Conservation (phyloP, 495 filamentous ascomycete genomes). For the Parathielavia hyrcaniae region DNA sequence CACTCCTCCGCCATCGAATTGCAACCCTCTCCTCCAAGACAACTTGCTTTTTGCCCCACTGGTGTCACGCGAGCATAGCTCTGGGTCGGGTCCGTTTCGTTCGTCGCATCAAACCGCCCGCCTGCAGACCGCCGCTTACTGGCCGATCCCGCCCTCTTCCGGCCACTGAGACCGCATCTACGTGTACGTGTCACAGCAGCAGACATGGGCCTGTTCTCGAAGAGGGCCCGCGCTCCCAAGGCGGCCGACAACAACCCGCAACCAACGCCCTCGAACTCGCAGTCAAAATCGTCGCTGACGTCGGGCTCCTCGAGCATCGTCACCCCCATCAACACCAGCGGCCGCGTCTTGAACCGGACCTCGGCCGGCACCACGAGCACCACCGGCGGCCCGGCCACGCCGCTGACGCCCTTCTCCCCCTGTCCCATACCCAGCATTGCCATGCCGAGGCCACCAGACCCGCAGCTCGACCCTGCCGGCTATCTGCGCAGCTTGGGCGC, state of each 20-base stretch:
- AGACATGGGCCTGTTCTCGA: constrained; percentile 49
- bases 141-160: constrained; percentile 17
- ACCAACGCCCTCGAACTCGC: constrained; percentile 27
- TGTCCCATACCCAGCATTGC: constrained; percentile 48
- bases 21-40: constrained; percentile 1
- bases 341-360: constrained; percentile 34
- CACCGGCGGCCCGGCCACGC: constrained; percentile 36
- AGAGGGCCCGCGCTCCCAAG: constrained; percentile 45
- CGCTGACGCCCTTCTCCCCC: constrained; percentile 41
- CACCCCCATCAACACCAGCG: constrained; percentile 27
- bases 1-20: constrained; percentile 9
- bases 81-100: too few species aligned
- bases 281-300: constrained; percentile 34
- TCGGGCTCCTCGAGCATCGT: constrained; percentile 34
- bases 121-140: constrained; percentile 19
- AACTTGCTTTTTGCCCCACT: constrained; percentile 15
- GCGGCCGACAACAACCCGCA: constrained; percentile 26
- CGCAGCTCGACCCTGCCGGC: constrained; percentile 79
- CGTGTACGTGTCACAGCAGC: constrained; percentile 12
- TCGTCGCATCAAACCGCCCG: constrained; percentile 15
- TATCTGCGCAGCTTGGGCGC: constrained; percentile 89
- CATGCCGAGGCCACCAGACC: constrained; percentile 81
- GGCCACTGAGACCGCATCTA: constrained; percentile 15
- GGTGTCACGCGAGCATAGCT: constrained; percentile 19
- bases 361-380: constrained; percentile 36